Base-by-base conservation (phyloP, 108 stramenopile genomes). In the Cyclotella sp. region DNA sequence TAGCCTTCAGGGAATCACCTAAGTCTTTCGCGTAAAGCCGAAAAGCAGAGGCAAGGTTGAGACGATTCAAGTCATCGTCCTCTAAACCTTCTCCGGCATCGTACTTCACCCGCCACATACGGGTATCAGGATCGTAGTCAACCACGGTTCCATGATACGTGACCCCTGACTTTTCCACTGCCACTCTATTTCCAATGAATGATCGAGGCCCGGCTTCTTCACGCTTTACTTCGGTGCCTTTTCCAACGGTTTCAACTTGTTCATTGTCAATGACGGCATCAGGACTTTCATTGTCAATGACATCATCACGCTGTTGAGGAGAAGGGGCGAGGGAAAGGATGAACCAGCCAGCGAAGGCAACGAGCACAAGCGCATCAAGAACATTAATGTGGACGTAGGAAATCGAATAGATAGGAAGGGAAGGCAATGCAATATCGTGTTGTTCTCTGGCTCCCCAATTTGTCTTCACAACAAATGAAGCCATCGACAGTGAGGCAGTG, bases 41-140 rank as follows among this genome's bases (percentile, higher is more conserved):
- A 51, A 74, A 64, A 45, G 73, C 73, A 42, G 73, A 74, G 24
- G 49, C 73, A 64, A 74, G 34, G 24, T 74, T 24, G 14, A 74
- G 42, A 15, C 63, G 60, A 55, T 74, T 74, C 53, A 74, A 55
- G 0, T 41, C 24, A 87, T 87, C 71, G 85, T 87, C 61, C 51
- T 84, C 71, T 81, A 84, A 27, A 57, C 74, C 46, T 72, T 77
- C 22, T 55, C 22, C 22, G 43, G 21, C 18, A 43, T 58, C 60
- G 80, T 86, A 42, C 42, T 69, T 54, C 84, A 89, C 29, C 14
- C 39, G 26, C 52, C 42, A 70, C 44, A 86, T 14, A 82, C 46
- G 49, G 10, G 52, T 61, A n/a, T 60, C 15, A 52, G 10, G 15
- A 46, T 68, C 24, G 53, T 64, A 74, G 3, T 41, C 52, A 0